Evolutionary conservation across 345 rosid species (phyloP).

Genomic region (Eucalyptus sideroxylon): DNA sequence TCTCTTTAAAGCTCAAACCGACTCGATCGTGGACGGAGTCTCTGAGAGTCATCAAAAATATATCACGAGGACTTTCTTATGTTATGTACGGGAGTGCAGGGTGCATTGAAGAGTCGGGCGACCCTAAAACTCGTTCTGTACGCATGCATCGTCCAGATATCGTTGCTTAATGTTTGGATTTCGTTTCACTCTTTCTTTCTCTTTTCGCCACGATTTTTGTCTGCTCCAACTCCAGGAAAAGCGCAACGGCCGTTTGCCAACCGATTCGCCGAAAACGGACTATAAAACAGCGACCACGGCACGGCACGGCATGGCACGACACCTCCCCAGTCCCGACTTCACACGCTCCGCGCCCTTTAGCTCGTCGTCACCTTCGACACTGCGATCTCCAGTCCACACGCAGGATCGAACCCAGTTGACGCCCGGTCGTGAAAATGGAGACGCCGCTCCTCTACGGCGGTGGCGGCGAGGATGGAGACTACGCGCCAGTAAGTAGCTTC

Average conservation of each 20-base stretch:
- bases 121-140: not conserved
- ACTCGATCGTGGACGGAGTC: no score
- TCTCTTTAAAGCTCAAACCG: not conserved
- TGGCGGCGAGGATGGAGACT: conserved; percentile 15
- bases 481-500: conserved; percentile 25
- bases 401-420: not conserved
- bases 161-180: not conserved
- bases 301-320: not conserved
- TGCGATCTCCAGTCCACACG: not conserved
- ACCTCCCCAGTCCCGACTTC: not conserved
- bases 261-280: not conserved
- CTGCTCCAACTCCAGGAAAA: not conserved
- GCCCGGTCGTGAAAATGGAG: conserved; percentile 19
- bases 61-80: not conserved
- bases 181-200: not conserved
- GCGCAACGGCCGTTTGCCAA: not conserved
- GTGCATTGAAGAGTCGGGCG: not conserved
- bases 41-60: not conserved
- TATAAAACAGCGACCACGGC: not conserved
- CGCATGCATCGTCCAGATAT: not conserved
- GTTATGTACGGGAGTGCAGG: not conserved
- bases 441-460: conserved; percentile 18
- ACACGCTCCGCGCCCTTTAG: not conserved
- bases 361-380: not conserved
- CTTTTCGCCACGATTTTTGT: not conserved